Evolutionary conservation across 2,329 filamentous ascomycete species (phyloP), one percentile per base, ranked within the genome.

Genomic region (Colletotrichum viniferum): DNA sequence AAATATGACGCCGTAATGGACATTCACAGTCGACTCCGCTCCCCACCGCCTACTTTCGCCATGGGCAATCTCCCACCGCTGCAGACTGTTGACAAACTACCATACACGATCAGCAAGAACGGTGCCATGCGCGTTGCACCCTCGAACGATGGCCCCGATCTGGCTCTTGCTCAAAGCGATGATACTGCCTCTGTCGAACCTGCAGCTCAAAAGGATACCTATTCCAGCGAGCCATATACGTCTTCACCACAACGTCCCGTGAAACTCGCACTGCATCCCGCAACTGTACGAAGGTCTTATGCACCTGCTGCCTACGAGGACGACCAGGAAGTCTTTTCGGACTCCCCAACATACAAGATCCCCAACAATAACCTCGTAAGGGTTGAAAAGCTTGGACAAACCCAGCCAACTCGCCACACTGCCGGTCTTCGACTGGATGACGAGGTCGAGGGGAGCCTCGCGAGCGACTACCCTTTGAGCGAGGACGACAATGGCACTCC

Each of bases 181-280:
- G 30, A 76, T 73, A 26, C 77, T 73, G 24, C 76, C 78, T 36
- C 71, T 80, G 32, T 21, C 5, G 77, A 77, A 38, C 79, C 80
- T 24, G 78, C 77, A 26, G 62, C 77, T 30, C 32, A 68, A 43
- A 32, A 24, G 13, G 43, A 77, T 16, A 52, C 26, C 55, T 72
- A 58, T 58, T 62, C 43, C 16, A 68, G 28, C n/a, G 66, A 60
- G 28, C 56, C 64, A 26, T 69, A 52, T 63, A 69, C 30, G 8
- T 48, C 21, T 79, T 32, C 80, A 73, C 74, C 26, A 76, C 78
- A 38, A 30, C 80, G 72, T 24, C 81, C 82, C 26, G 79, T 83
- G 21, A 85, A 82, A 63, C 80, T 87, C n/a, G 82, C 87, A 1
- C 78, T 87, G 73, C 84, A 87, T 24, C 85, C 87, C 67, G 77